phyloP scores from a whole-genome alignment of 352 stramenopile species.

The Phytophthora macrochlamydospora region DNA sequence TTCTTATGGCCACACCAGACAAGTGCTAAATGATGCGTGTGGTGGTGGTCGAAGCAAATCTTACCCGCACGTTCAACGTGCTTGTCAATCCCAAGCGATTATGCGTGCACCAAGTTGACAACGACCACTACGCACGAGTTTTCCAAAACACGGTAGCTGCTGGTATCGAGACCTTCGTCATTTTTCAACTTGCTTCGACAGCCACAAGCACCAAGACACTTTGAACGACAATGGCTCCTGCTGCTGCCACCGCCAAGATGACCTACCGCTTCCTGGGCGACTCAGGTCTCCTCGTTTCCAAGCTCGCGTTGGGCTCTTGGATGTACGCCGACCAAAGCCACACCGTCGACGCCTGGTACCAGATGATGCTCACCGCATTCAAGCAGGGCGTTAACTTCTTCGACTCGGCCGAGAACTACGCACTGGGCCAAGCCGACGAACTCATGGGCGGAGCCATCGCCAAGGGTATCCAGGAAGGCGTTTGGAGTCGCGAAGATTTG shows the following conservation, averaged over 20 bases:
- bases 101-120: too few species aligned
- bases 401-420: constrained; percentile 26
- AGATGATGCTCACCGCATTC: constrained; percentile 24
- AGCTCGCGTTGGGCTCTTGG: constrained; percentile 17
- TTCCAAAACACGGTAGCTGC: neutral
- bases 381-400: constrained; percentile 54
- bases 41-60: too few species aligned
- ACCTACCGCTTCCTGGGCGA: constrained; percentile 25
- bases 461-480: constrained; percentile 30
- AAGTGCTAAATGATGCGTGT: too few species aligned
- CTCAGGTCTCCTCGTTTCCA: constrained; percentile 27
- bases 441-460: constrained; percentile 48
- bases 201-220: too few species aligned
- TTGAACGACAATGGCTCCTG: neutral
- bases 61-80: too few species aligned
- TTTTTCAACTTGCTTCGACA: too few species aligned
- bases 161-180: too few species aligned
- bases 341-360: constrained; percentile 13
- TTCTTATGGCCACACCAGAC: too few species aligned
- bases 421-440: constrained; percentile 5
- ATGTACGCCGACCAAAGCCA: constrained; percentile 8
- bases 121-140: too few species aligned
- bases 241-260: constrained; percentile 14
- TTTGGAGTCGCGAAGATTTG: constrained; percentile 52
- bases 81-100: too few species aligned